Conservation (phyloP, 257 asterid genomes). For the Anisodus acutangulus region DNA sequence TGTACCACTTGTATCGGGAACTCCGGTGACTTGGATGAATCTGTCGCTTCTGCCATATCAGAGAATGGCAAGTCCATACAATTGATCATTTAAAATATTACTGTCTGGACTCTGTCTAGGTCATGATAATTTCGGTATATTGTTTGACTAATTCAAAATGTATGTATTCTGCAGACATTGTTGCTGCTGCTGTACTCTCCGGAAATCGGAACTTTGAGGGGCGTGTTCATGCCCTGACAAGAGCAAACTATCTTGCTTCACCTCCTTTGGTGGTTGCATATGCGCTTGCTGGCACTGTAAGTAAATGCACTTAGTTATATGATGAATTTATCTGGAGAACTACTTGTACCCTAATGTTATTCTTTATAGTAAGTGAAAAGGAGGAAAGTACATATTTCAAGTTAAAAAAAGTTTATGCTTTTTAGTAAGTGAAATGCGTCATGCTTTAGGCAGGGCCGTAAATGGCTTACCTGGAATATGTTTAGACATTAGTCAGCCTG, state of each 20-base stretch:
- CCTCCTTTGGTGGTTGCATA: constrained; percentile 98
- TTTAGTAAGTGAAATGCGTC: neutral
- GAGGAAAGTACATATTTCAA: neutral
- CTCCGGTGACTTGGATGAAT: constrained; percentile 89
- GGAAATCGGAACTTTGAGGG: constrained; percentile 97
- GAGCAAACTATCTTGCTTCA: constrained; percentile 97
- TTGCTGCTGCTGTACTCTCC: constrained; percentile 96
- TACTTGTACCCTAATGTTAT: neutral
- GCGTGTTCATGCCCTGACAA: constrained; percentile 94
- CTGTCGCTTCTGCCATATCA: constrained; percentile 81
- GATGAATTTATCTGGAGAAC: constrained; percentile 20
- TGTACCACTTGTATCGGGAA: constrained; percentile 96
- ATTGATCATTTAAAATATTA: neutral
- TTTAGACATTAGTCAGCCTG: neutral
- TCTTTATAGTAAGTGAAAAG: neutral
- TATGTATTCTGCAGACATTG: constrained; percentile 65
- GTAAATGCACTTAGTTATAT: constrained; percentile 36
- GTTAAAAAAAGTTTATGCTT: neutral
- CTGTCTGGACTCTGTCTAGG: neutral
- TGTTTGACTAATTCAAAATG: constrained; percentile 27
- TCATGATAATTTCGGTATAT: neutral
- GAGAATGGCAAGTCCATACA: constrained; percentile 66
- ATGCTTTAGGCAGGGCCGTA: neutral
- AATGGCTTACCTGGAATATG: neutral
- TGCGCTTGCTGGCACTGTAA: constrained; percentile 98